Percentiles rank a stretch among this genome's conserved stretches.
Evolutionary conservation across 2,329 filamentous ascomycete species (phyloP).

Genomic region (Talaromyces rugulosus): DNA sequence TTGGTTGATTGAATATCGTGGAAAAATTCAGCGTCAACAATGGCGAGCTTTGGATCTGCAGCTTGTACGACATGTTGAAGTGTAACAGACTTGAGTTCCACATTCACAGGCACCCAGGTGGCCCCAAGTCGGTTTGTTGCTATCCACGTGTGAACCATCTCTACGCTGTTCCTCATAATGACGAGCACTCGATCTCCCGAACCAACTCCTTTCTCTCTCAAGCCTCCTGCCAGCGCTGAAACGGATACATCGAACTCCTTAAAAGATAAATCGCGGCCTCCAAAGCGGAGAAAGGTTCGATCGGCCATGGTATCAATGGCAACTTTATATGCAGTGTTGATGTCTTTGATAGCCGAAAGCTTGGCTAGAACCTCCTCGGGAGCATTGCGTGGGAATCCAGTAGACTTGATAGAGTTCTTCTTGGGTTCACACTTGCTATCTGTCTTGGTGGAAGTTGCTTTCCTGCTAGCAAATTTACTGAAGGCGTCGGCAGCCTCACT

Average conservation of each 20-base stretch:
- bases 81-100: slow-evolving; percentile 1
- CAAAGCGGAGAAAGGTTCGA: neutral
- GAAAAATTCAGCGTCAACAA: slow-evolving; percentile 2
- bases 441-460: slow-evolving; percentile 2
- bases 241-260: slow-evolving; percentile 1
- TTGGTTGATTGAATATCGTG: neutral
- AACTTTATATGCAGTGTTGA: slow-evolving; percentile 1
- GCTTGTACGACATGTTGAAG: slow-evolving; percentile 2
- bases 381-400: neutral
- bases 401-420: neutral
- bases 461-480: neutral
- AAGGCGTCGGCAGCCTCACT: slow-evolving; percentile 1
- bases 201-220: slow-evolving; percentile 1
- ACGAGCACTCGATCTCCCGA: neutral
- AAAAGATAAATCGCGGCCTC: slow-evolving; percentile 1
- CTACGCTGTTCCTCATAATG: slow-evolving; percentile 2
- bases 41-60: neutral
- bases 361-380: neutral
- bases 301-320: neutral
- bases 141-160: slow-evolving; percentile 2
- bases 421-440: neutral
- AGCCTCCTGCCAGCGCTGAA: neutral
- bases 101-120: slow-evolving; percentile 1
- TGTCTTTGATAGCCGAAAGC: slow-evolving; percentile 1
- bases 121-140: slow-evolving; percentile 1